Conservation (phyloP, 805 yeast species). For the Dipodascus albidus region DNA sequence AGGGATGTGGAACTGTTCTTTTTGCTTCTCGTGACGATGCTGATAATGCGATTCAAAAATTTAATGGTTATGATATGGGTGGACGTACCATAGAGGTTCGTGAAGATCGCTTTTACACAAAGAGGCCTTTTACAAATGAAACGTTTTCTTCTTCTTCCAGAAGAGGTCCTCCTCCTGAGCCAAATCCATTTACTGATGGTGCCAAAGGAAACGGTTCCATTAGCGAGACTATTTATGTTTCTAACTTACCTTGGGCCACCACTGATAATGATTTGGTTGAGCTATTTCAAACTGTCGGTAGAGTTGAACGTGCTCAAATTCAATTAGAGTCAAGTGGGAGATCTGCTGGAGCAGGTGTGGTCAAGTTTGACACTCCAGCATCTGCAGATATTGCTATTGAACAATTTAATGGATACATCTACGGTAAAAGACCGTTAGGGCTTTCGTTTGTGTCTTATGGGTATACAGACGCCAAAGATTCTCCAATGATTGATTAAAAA, state of each 20-base stretch:
- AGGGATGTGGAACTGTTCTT: conserved; percentile 77
- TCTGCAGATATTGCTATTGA: conserved; percentile 65
- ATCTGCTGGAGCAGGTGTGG: conserved; percentile 79
- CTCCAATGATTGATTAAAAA: not conserved
- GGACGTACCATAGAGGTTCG: conserved; percentile 77
- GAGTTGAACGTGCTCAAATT: conserved; percentile 65
- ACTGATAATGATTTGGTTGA: conserved; percentile 74
- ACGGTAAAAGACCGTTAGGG: conserved; percentile 67
- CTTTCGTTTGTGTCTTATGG: conserved; percentile 52
- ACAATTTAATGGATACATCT: conserved; percentile 66
- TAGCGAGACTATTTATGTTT: conserved; percentile 52
- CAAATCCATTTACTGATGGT: conserved; percentile 48
- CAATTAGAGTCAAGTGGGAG: conserved; percentile 50
- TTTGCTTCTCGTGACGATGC: conserved; percentile 61
- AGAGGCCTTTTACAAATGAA: conserved; percentile 11
- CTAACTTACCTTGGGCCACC: conserved; percentile 84
- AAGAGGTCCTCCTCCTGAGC: conserved; percentile 8
- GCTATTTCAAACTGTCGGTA: conserved; percentile 74
- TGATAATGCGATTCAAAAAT: conserved; percentile 51
- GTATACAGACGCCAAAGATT: not conserved
- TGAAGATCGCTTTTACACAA: conserved; percentile 40
- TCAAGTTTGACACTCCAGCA: conserved; percentile 54
- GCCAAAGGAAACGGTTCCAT: conserved; percentile 52
- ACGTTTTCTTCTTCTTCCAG: conserved; percentile 10
- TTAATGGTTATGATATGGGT: conserved; percentile 57